These are phyloP conservation scores for Zanthoxylum bungeanum DNA, from an alignment of 345 rosid genomes.

Conservation along the genomic window DNA sequence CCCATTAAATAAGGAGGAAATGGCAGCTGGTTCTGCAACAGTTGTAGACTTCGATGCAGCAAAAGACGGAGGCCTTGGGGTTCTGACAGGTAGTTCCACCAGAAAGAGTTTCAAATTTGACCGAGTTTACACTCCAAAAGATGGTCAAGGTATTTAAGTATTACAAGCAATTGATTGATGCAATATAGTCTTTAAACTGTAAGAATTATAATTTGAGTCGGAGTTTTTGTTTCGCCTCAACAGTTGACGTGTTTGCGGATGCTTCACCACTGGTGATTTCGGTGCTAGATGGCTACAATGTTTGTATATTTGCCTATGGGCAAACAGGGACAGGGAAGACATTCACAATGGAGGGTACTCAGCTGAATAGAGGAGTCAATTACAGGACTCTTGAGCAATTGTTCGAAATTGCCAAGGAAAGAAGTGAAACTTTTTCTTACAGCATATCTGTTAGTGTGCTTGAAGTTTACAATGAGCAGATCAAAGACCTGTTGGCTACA, in stretches of 20 bases:
- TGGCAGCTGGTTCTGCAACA: slow-evolving; percentile 27
- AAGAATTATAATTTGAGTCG: background rate
- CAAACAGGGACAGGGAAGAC: slow-evolving; percentile 61
- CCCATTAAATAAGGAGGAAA: slow-evolving; percentile 40
- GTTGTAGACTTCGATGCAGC: slow-evolving; percentile 43
- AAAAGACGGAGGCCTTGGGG: slow-evolving; percentile 48
- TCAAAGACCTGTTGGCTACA: slow-evolving; percentile 47
- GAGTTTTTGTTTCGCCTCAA: slow-evolving; percentile 4
- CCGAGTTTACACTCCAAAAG: slow-evolving; percentile 43
- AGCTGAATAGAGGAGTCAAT: slow-evolving; percentile 45
- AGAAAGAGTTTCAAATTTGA: slow-evolving; percentile 42
- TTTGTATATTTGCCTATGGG: slow-evolving; percentile 54
- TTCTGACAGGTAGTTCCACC: slow-evolving; percentile 32
- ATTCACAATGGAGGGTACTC: slow-evolving; percentile 53
- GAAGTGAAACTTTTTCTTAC: slow-evolving; percentile 35
- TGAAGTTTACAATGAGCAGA: slow-evolving; percentile 55
- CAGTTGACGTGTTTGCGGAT: slow-evolving; percentile 45
- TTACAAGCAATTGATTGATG: too few relatives aligned
- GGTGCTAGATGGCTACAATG: slow-evolving; percentile 54
- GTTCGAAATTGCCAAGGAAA: slow-evolving; percentile 32
- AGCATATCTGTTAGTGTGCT: slow-evolving; percentile 43
- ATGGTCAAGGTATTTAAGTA: slow-evolving; percentile 40
- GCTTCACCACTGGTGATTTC: slow-evolving; percentile 45
- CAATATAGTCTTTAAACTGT: background rate
- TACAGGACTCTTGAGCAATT: slow-evolving; percentile 48